These are phyloP conservation scores for Spongiforma sp. DNA, from an alignment of 1,284 basidiomycete genomes.

Conservation along the genomic window DNA sequence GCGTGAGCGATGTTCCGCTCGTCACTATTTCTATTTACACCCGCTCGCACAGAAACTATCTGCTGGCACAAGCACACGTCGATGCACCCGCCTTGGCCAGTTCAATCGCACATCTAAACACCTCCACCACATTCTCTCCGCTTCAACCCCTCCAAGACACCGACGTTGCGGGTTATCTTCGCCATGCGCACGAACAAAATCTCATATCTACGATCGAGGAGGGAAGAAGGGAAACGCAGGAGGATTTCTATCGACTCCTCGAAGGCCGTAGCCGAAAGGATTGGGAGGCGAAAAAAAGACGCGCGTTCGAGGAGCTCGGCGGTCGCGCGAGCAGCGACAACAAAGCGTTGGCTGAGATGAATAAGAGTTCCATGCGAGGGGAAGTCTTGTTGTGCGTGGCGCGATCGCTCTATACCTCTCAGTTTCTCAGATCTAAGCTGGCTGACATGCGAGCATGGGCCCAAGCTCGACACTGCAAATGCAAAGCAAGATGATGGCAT, in stretches of 20 bases:
- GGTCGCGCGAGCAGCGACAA: conserved; percentile 62
- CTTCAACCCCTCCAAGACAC: conserved; percentile 90
- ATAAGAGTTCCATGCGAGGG: conserved; percentile 56
- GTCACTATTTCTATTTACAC: conserved; percentile 11
- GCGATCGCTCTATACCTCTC: background rate
- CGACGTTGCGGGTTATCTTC: conserved; percentile 87
- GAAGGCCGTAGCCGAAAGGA: conserved; percentile 79
- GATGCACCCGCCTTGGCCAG: conserved; percentile 82
- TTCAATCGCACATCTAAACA: conserved; percentile 83
- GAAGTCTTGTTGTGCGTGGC: conserved; percentile 53
- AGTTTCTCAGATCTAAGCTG: conserved; percentile 13
- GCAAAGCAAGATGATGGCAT: conserved; percentile 97
- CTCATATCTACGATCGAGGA: conserved; percentile 95
- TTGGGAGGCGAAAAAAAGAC: conserved; percentile 91
- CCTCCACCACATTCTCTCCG: conserved; percentile 86
- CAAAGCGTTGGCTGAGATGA: conserved; percentile 58
- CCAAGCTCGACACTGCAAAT: conserved; percentile 72
- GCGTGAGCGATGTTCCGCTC: conserved; percentile 58
- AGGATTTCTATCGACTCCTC: conserved; percentile 83
- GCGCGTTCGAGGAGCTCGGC: conserved; percentile 89
- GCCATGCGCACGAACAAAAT: conserved; percentile 93
- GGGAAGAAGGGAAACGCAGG: conserved; percentile 41
- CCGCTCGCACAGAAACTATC: conserved; percentile 65
- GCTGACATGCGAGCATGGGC: conserved; percentile 50
- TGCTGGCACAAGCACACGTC: conserved; percentile 90